Evolutionary conservation across 345 rosid genomes (phyloP), one percentile per base, ranked within the genome.

Genomic region (Populus davidiana): DNA sequence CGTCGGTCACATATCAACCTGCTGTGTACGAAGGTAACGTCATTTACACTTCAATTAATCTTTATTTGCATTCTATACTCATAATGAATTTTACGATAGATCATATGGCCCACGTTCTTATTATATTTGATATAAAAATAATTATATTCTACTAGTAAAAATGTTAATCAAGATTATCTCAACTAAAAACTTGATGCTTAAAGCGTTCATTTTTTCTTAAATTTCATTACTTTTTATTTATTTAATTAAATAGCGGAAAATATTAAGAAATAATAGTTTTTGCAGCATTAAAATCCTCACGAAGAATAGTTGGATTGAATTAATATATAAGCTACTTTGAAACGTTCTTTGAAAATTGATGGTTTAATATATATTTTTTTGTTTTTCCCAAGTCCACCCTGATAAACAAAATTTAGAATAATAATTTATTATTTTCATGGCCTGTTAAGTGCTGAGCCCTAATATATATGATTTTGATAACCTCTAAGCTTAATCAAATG

Each of bases 401-500:
- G 0, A 4, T 33, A 4, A 33, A 33, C 4, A 3, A 33, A 33
- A 33, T 4, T 33, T 33, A 4, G 0, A 0, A 4, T 33, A 3
- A 4, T 33, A 4, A 33, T 33, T 33, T 0, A 33, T 33, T 33
- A 33, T 33, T 0, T 33, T 4, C 35, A 0, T 4, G 0, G 5
- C 4, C 0, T 33, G 0, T 0, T 0, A 33, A 33, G 5, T 33
- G 0, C 0, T 33, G 35, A 33, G 5, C 0, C 0, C 5, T 3
- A 0, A 33, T 3, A 33, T 33, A 3, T 33, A 0, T 4, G 5
- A 3, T 5, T 33, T 0, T 4, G 4, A 0, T 0, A 33, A 33
- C 5, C 0, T 33, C 0, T 33, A 0, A 4, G 0, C 0, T 33
- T 0, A 4, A 33, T 4, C 5, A 33, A 33, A 33, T 5, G 4